Evolutionary conservation across 805 yeast species (phyloP), one percentile per base, ranked within the genome.

Genomic region (Kluyveromyces nonfermentans): DNA sequence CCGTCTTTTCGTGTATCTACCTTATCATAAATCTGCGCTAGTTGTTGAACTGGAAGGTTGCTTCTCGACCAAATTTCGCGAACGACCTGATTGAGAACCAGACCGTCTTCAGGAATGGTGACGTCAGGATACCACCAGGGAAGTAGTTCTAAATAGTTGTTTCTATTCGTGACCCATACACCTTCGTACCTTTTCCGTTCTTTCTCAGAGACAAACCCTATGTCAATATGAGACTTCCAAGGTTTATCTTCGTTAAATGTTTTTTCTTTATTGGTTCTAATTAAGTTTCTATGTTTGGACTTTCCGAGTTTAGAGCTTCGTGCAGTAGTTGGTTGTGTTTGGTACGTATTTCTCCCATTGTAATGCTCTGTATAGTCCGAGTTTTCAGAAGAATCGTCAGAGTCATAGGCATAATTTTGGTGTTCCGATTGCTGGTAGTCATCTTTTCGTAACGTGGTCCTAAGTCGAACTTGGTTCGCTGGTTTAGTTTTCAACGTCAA

Each of bases 121-220:
- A 46, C 45, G 9, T 34, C 19, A 25, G 30, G 30, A 9, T 54
- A 38, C 62, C 63, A 61, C 64, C 65, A 61, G 14, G 59, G 57
- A 10, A 63, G 50, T 18, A 60, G 38, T 32, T 69, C 69, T 50
- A 81, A 60, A 53, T 82, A 81, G 3, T 67, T 56, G 2, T 93
- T 95, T 49, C 77, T 78, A 58, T 93, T 93, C 30, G 95, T 79
- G 0, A 83, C 95, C 96, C 96, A 93, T 14, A 93, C 75, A 20
- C 95, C 94, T 62, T 89, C 97, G 62, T 90, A 93, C 33, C 97
- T 65, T 58, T 88, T 88, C 46, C 85, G 72, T 59, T 93, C 97
- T 36, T 69, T 73, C 37, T 75, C 79, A 1, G 75, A 70, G n/a
- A 71, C 65, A 34, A 67, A 60, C 50, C 69, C 58, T 5, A 79